A percentile compares a stretch with the other conserved stretches of the same genome.
phyloP scores from a whole-genome alignment of 2,329 filamentous ascomycete genomes.

The Penicillium aurantiogriseum region DNA sequence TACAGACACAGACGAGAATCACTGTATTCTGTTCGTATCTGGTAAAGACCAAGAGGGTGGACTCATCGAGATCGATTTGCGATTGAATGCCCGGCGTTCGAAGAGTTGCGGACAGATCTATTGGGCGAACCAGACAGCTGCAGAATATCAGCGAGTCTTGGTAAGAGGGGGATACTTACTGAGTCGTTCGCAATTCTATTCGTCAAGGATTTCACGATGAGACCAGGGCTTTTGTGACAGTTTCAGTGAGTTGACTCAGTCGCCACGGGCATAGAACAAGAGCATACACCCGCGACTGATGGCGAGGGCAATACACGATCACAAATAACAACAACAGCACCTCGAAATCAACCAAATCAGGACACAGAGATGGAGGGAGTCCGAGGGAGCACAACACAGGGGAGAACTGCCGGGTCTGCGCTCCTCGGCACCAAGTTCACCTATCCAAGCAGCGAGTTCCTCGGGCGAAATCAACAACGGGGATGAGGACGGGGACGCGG shows the following conservation, averaged over 20 bases:
- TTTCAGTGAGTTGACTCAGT: not conserved
- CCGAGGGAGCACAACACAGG: not conserved
- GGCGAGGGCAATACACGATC: not conserved
- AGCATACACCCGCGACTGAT: not conserved
- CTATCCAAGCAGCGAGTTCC: not conserved
- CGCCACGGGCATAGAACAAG: not conserved
- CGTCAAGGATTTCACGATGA: not conserved
- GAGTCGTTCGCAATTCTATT: not conserved
- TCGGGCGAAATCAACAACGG: not conserved
- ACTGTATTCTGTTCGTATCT: not conserved
- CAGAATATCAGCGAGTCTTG: too few species aligned
- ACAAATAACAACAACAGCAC: not conserved
- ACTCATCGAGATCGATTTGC: not conserved
- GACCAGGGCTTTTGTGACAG: not conserved
- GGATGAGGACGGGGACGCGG: too few species aligned
- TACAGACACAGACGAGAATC: not conserved
- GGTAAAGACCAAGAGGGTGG: too few species aligned
- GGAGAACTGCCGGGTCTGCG: not conserved
- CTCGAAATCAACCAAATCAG: not conserved
- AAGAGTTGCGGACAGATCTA: not conserved
- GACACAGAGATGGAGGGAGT: not conserved
- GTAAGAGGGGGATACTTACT: not conserved
- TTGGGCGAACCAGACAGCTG: not conserved
- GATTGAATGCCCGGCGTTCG: not conserved
- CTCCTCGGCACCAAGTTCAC: not conserved